Evolutionary conservation across 306 rosid genomes (phyloP), one percentile per base, ranked within the genome.

Genomic region (Glycine latifolia): DNA sequence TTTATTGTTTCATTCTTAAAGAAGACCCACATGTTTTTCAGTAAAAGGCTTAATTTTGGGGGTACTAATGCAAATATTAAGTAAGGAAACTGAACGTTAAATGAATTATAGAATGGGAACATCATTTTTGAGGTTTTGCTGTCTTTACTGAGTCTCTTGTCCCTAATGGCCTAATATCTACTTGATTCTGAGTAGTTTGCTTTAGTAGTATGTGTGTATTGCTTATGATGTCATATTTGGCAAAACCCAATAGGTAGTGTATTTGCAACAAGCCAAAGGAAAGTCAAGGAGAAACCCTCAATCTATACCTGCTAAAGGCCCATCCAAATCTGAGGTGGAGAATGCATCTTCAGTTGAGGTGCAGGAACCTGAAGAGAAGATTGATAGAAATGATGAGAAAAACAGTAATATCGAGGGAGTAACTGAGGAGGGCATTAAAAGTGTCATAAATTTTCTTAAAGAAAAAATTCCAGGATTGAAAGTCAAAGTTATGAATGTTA

Each of bases 401-500:
- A 94, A 82, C 76, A 84, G 79, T 67, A 90, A 85, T 76, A 60
- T 86, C 60, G 99, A 95, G 85, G 94, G 85, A 78, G 94, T 87
- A 67, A 87, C 97, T 67, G 99, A 95, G 94, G 90, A 95, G 85
- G 99, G 99, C 43, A 93, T 95, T 85, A 93, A 89, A 87, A 92
- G 92, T 71, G 97, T 95, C 79, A 88, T 95, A 77, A 91, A 95
- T 76, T 95, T 93, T 87, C 91, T 96, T 15, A 93, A 93, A 89
- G 95, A 94, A 69, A 96, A 96, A 87, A 90, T 96, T 88, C 99
- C 99, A 10, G 98, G 99, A 76, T 81, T 93, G 85, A 96, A 96
- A 81, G 86, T 96, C 60, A 96, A 92, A 88, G 92, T 93, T 79
- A 92, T 87, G 97, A 91, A 94, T 75, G 85, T 89, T 67, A 85